Evolutionary conservation across 1,284 basidiomycete genomes (phyloP).

Genomic region (Moesziomyces sp.): DNA sequence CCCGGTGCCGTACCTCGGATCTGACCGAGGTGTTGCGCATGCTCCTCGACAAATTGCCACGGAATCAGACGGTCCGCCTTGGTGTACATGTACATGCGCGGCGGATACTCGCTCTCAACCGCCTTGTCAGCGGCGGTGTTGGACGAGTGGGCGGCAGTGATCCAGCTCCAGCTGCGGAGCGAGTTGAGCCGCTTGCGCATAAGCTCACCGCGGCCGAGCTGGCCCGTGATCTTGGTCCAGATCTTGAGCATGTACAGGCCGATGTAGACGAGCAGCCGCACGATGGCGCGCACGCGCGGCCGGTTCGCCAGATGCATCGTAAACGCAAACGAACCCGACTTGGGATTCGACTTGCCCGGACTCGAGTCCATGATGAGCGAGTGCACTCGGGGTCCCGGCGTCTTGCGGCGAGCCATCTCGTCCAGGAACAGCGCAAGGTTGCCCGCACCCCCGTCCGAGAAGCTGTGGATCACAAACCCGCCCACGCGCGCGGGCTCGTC

Average conservation of each 20-base stretch:
- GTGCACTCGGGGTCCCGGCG: slow-evolving; percentile 14
- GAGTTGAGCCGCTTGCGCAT: slow-evolving; percentile 49
- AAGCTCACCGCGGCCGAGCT: slow-evolving; percentile 31
- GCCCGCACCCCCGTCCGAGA: slow-evolving; percentile 57
- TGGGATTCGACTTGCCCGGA: slow-evolving; percentile 49
- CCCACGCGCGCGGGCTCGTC: background rate
- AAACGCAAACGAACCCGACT: slow-evolving; percentile 47
- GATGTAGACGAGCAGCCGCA: slow-evolving; percentile 39
- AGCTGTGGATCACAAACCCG: slow-evolving; percentile 46
- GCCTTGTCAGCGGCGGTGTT: background rate
- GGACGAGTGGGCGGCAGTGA: slow-evolving; percentile 23
- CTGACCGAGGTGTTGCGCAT: slow-evolving; percentile 41
- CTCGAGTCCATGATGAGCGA: slow-evolving; percentile 56
- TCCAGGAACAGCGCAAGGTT: slow-evolving; percentile 49
- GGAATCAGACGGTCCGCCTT: slow-evolving; percentile 55
- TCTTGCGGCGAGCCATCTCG: slow-evolving; percentile 22
- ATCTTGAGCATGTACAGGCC: slow-evolving; percentile 34
- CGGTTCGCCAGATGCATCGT: slow-evolving; percentile 54
- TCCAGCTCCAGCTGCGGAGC: slow-evolving; percentile 48
- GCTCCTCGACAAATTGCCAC: slow-evolving; percentile 53
- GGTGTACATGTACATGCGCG: slow-evolving; percentile 59
- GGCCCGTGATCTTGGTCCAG: slow-evolving; percentile 35
- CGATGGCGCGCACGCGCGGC: slow-evolving; percentile 27
- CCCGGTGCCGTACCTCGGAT: slow-evolving; percentile 9
- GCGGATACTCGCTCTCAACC: slow-evolving; percentile 25